Evolutionary conservation across 2,329 filamentous ascomycete species (phyloP).

Genomic region (Trichophyton equinum): DNA sequence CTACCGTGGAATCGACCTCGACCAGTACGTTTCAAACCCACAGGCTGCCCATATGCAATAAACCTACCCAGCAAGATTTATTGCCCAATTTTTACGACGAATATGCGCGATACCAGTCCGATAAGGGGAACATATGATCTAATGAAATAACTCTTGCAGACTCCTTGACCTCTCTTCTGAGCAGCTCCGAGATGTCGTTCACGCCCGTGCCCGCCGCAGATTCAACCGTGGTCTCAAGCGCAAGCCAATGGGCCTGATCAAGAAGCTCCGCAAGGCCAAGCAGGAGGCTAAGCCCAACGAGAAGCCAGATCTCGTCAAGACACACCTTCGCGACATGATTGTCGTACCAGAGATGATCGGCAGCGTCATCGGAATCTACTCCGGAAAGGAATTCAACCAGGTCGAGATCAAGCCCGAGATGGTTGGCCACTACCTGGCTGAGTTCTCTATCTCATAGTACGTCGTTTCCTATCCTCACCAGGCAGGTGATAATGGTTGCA

Average conservation of each 20-base stretch:
- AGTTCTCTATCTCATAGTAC: constrained; percentile 99
- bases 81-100: not conserved
- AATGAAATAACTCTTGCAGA: constrained; percentile 42
- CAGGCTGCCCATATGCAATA: not conserved
- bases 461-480: constrained; percentile 32
- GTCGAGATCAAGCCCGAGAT: constrained; percentile 99
- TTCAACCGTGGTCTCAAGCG: constrained; percentile 99
- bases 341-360: constrained; percentile 99
- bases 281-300: constrained; percentile 98
- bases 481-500: not conserved
- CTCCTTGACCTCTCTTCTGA: constrained; percentile 98
- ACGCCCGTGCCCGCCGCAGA: constrained; percentile 93
- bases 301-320: constrained; percentile 99
- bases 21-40: constrained; percentile 62
- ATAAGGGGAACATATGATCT: constrained; percentile 8
- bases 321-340: constrained; percentile 99
- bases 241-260: constrained; percentile 99
- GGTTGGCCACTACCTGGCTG: constrained; percentile 98
- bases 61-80: not conserved
- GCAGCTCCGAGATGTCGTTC: constrained; percentile 97
- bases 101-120: not conserved
- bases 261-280: constrained; percentile 99
- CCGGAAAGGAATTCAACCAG: constrained; percentile 99
- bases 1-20: constrained; percentile 98
- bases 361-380: constrained; percentile 97